phyloP scores from a whole-genome alignment of 2,329 filamentous ascomycete genomes.

The Ambrosiella xylebori region DNA sequence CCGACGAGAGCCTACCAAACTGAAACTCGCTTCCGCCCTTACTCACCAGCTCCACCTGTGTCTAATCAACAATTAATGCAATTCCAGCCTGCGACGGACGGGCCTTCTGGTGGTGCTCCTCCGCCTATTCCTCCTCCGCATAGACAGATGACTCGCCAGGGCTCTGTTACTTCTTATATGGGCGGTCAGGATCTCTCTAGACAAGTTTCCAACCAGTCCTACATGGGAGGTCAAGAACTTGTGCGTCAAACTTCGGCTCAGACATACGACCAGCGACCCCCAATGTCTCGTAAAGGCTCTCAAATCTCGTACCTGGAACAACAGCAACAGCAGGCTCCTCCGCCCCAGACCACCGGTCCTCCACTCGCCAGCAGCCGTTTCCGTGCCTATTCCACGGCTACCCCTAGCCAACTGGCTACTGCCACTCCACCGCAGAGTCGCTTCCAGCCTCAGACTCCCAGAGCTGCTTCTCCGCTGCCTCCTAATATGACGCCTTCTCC shows the following conservation, averaged over 20 bases:
- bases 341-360: background rate
- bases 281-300: conserved; percentile 20
- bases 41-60: conserved; percentile 13
- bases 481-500: conserved; percentile 79
- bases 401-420: background rate
- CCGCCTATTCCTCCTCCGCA: conserved; percentile 76
- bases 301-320: conserved; percentile 19
- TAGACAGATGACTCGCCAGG: conserved; percentile 38
- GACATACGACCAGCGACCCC: conserved; percentile 16
- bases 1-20: conserved; percentile 20
- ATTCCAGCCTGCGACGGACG: conserved; percentile 9
- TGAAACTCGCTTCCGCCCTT: conserved; percentile 16
- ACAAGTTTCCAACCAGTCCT: conserved; percentile 14
- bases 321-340: conserved; percentile 4
- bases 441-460: conserved; percentile 30
- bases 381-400: conserved; percentile 8
- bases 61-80: conserved; percentile 10
- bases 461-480: conserved; percentile 44
- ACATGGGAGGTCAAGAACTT: conserved; percentile 15
- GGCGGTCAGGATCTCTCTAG: conserved; percentile 15
- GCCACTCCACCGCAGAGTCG: conserved; percentile 6
- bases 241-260: conserved; percentile 13
- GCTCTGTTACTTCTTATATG: conserved; percentile 24
- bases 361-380: conserved; percentile 10
- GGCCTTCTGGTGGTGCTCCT: conserved; percentile 36